Percentiles rank a stretch among this genome's conserved stretches.
phyloP scores from a whole-genome alignment of 495 filamentous ascomycete genomes.

The Penicillium simplicissimum region DNA sequence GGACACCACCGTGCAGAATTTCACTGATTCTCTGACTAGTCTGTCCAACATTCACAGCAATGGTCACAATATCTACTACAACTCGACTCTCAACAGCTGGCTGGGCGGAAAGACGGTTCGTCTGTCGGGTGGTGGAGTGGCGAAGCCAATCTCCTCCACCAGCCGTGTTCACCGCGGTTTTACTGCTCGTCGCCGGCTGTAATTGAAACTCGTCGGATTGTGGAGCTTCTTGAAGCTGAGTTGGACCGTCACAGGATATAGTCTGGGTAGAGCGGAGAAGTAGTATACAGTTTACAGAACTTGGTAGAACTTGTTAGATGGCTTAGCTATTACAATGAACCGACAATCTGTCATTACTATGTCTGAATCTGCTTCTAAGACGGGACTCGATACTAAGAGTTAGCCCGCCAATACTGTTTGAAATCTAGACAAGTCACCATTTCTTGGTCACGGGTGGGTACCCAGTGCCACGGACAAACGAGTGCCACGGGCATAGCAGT shows the following conservation, averaged over 20 bases:
- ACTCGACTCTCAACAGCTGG: slow-evolving; percentile 14
- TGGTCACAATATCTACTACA: slow-evolving; percentile 17
- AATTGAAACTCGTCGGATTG: background rate
- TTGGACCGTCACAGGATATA: background rate
- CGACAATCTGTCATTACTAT: background rate
- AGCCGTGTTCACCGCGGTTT: background rate
- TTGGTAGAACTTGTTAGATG: background rate
- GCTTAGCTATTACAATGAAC: background rate
- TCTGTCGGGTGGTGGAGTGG: slow-evolving; percentile 16
- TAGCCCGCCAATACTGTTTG: too few relatives aligned
- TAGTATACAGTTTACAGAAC: background rate
- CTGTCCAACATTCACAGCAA: slow-evolving; percentile 15
- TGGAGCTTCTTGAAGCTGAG: background rate
- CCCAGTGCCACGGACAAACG: too few relatives aligned
- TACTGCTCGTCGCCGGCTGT: background rate
- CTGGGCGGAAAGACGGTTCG: slow-evolving; percentile 14
- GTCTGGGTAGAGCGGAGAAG: background rate
- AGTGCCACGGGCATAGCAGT: too few relatives aligned
- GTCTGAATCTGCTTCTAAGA: background rate
- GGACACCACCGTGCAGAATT: slow-evolving; percentile 16
- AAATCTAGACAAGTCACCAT: too few relatives aligned
- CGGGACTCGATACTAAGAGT: too few relatives aligned
- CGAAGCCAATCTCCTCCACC: slow-evolving; percentile 20
- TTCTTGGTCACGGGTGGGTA: too few relatives aligned
- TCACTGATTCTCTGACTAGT: slow-evolving; percentile 12